phyloP scores from a whole-genome alignment of 345 rosid genomes.

The Dipteronia sinensis region DNA sequence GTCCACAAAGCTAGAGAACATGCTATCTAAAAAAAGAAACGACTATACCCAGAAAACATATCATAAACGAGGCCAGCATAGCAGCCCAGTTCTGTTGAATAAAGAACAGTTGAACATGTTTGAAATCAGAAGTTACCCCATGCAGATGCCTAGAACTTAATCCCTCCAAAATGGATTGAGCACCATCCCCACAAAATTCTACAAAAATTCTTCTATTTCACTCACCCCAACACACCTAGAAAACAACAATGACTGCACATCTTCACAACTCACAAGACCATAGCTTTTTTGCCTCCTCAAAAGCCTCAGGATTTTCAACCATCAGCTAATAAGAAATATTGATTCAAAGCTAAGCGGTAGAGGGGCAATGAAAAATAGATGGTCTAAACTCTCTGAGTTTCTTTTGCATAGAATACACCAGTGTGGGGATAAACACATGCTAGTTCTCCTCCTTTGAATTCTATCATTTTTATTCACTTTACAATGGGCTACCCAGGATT shows the following conservation, averaged over 20 bases:
- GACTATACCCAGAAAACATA: background rate
- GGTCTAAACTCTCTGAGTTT: background rate
- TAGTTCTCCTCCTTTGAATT: background rate
- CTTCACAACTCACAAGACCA: background rate
- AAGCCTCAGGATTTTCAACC: background rate
- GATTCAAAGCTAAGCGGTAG: background rate
- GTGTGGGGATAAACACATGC: background rate
- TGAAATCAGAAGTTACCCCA: background rate
- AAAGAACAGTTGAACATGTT: background rate
- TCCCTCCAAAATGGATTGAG: background rate
- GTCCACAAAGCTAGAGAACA: background rate
- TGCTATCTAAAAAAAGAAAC: background rate
- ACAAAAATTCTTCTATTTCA: background rate
- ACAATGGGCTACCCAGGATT: background rate
- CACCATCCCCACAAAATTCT: background rate
- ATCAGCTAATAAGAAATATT: background rate
- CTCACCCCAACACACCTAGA: background rate
- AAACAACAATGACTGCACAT: background rate
- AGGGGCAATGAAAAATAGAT: background rate
- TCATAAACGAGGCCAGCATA: background rate
- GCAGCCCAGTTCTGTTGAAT: background rate
- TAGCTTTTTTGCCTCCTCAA: background rate
- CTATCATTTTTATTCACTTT: background rate
- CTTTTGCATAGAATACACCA: background rate
- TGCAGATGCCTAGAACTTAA: background rate